Evolutionary conservation across 2,329 filamentous ascomycete species (phyloP).

Genomic region (Zymoseptoria ardabiliae): DNA sequence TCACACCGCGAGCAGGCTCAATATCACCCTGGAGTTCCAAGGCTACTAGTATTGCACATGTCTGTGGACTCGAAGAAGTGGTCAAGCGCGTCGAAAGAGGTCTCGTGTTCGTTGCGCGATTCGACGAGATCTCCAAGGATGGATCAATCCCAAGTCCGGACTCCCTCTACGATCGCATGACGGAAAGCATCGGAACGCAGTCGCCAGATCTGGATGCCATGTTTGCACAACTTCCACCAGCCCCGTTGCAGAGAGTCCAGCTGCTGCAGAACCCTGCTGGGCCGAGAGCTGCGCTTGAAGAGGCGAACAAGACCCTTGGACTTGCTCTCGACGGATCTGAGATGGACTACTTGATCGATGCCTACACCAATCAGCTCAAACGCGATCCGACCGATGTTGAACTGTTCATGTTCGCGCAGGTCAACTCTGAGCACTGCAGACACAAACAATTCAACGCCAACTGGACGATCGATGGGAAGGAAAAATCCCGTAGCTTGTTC

Average conservation of each 20-base stretch:
- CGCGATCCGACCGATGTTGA: constrained; percentile 79
- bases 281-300: constrained; percentile 67
- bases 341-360: constrained; percentile 88
- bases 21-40: constrained; percentile 97
- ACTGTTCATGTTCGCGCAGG: constrained; percentile 98
- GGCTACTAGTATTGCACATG: constrained; percentile 85
- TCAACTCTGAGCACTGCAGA: constrained; percentile 91
- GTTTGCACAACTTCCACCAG: constrained; percentile 64
- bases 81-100: constrained; percentile 80
- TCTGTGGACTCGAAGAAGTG: constrained; percentile 70
- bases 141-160: constrained; percentile 56
- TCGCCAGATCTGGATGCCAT: constrained; percentile 65
- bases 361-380: constrained; percentile 60
- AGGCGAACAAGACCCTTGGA: constrained; percentile 77
- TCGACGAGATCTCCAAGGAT: constrained; percentile 45
- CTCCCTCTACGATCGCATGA: constrained; percentile 88
- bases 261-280: constrained; percentile 42
- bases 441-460: constrained; percentile 94
- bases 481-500: constrained; percentile 76
- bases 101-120: constrained; percentile 62
- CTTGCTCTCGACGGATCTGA: constrained; percentile 81
- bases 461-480: constrained; percentile 86
- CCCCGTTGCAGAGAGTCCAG: constrained; percentile 65
- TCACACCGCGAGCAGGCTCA: constrained; percentile 70
- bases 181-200: constrained; percentile 64